Evolutionary conservation across 1,284 basidiomycete genomes (phyloP), one percentile per base, ranked within the genome.

Genomic region (Ustilago loliicola): DNA sequence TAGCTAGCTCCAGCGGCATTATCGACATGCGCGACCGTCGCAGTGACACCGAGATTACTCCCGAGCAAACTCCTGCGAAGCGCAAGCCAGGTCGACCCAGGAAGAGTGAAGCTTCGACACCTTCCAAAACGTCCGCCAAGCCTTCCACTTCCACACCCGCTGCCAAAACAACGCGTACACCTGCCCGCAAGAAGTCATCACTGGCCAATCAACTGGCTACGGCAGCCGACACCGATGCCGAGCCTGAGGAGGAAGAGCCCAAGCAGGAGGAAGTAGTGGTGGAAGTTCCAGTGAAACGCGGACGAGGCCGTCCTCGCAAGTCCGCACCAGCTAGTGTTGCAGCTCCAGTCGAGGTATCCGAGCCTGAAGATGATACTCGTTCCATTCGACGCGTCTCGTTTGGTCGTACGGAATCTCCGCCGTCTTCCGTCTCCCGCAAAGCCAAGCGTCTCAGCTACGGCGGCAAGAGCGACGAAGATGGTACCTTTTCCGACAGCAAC

Each of bases 361-460:
- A 94, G 79, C 90, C 91, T 0, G 92, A 93, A 80, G 59, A 60
- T 1, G 42, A 47, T 19, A 27, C 52, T 19, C 48, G 48, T 29
- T 19, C 54, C 68, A 27, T 62, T 21, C 59, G 66, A 32, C 63
- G 63, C 48, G 61, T 69, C 50, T 60, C 69, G 9, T 65, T 70
- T 32, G 68, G 61, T 56, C 56, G 61, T 5, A 59, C 55, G 19
- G 53, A 58, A 19, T 64, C 68, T 15, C 58, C 65, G 3, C 54
- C 60, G 11, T 23, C 45, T 13, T 45, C 68, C 23, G 38, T 25
- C 17, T 45, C 66, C 2, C 38, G 65, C 45, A 67, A 63, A 25
- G 66, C 58, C 1, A 63, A 56, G 27, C 65, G 77, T 45, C 63
- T 72, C 29, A 68, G 66, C 61, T 32, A 45, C 11, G 52, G 75